These are phyloP conservation scores for Alternaria solani DNA, from an alignment of 2,329 filamentous ascomycete species.

Conservation along the genomic window DNA sequence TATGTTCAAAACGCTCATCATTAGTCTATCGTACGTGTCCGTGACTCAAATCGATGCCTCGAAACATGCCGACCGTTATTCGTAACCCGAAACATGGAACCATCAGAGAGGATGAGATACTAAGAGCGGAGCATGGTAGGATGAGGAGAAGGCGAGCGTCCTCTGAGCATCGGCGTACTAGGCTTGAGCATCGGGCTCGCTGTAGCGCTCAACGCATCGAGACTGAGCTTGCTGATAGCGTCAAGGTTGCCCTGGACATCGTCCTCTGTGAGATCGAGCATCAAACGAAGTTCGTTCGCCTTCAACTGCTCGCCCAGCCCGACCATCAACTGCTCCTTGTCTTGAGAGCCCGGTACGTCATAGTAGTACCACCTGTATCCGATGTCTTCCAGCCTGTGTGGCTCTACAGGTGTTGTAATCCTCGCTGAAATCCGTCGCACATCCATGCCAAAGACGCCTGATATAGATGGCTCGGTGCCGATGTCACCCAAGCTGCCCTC, in stretches of 20 bases:
- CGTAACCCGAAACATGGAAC: not conserved
- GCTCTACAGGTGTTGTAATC: constrained; percentile 45
- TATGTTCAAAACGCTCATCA: not conserved
- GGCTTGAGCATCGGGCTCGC: constrained; percentile 48
- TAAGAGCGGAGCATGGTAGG: constrained; percentile 34
- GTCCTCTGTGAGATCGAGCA: constrained; percentile 48
- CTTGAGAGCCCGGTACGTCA: constrained; percentile 35
- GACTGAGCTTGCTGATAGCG: constrained; percentile 49
- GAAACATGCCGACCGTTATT: not conserved
- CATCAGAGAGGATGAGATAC: not conserved
- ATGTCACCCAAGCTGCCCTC: constrained; percentile 40
- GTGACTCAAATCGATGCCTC: not conserved
- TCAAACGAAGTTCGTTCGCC: constrained; percentile 48
- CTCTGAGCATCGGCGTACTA: constrained; percentile 46
- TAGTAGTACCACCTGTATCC: constrained; percentile 46
- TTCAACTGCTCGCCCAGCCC: constrained; percentile 45
- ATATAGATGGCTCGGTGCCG: constrained; percentile 42
- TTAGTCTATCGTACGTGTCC: constrained; percentile 2
- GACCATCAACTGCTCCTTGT: constrained; percentile 48
- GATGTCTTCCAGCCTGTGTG: constrained; percentile 44
- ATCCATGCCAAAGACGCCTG: constrained; percentile 51
- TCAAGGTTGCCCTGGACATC: constrained; percentile 48
- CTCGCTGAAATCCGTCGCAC: constrained; percentile 41
- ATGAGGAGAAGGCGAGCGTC: constrained; percentile 45
- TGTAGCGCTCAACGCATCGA: constrained; percentile 47